Evolutionary conservation across 306 rosid genomes (phyloP).

Genomic region (Sicyos edulis): DNA sequence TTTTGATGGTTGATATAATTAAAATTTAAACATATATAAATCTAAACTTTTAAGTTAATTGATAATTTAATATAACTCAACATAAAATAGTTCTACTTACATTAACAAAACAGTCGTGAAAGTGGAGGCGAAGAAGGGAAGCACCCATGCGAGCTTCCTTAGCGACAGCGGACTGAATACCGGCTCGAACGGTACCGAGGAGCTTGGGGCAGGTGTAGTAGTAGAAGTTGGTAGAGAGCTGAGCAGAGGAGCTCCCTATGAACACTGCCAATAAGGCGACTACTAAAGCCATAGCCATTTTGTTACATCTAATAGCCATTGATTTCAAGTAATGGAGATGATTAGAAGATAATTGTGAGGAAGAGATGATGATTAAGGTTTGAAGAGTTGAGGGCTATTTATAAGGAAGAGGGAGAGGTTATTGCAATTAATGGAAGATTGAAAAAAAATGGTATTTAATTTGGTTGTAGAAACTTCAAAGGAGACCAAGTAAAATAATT

Average conservation of each 20-base stretch:
- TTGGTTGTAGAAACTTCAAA: background rate
- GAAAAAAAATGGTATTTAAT: background rate
- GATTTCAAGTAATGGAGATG: background rate
- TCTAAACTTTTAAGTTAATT: too few relatives aligned
- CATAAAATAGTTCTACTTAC: too few relatives aligned
- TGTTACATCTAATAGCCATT: background rate
- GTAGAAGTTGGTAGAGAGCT: slow-evolving; percentile 24
- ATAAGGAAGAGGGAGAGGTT: background rate
- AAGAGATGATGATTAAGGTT: background rate
- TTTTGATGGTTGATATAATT: too few relatives aligned
- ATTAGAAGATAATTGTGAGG: background rate
- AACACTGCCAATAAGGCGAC: background rate
- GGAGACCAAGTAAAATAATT: slow-evolving; percentile 3
- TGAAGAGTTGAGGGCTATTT: background rate
- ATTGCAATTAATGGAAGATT: too few relatives aligned
- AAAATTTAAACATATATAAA: slow-evolving; percentile 21
- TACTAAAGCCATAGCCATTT: background rate
- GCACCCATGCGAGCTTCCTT: slow-evolving; percentile 35
- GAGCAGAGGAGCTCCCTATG: slow-evolving; percentile 8
- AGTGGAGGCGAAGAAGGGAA: slow-evolving; percentile 33
- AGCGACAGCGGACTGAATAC: slow-evolving; percentile 12
- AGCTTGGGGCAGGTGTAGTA: slow-evolving; percentile 25
- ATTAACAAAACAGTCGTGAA: too few relatives aligned
- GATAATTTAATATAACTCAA: too few relatives aligned
- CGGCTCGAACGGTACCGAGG: slow-evolving; percentile 19